Percentiles rank a stretch among this genome's conserved stretches.
These are phyloP conservation scores for Stevia rebaudiana DNA, from an alignment of 140 eudicot species.

Conservation along the genomic window DNA sequence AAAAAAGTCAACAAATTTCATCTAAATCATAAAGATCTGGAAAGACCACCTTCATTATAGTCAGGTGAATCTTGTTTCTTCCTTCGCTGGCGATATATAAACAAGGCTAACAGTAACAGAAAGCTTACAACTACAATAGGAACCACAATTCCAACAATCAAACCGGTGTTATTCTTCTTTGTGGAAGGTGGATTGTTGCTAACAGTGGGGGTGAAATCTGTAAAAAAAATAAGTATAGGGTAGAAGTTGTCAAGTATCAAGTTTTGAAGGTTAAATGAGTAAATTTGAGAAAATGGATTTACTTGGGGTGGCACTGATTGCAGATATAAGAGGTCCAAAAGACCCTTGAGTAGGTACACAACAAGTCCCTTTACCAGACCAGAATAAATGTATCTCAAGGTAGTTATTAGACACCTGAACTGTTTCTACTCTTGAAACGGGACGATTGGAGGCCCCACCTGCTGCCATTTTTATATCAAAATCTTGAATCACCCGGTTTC, in stretches of 20 bases:
- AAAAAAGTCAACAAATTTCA: not conserved
- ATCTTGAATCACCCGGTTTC: conserved; percentile 37
- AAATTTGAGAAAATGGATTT: not conserved
- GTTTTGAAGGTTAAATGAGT: not conserved
- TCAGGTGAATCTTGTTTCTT: conserved; percentile 27
- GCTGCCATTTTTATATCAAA: conserved; percentile 53
- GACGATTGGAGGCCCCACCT: conserved; percentile 40
- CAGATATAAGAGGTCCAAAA: conserved; percentile 68
- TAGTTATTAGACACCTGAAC: conserved; percentile 53
- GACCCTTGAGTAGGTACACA: conserved; percentile 55
- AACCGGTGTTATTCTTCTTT: conserved; percentile 36
- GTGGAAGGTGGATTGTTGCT: conserved; percentile 43
- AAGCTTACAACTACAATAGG: conserved; percentile 36
- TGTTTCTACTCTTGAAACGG: conserved; percentile 29
- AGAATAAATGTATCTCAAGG: conserved; percentile 63
- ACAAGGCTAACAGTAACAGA: conserved; percentile 26
- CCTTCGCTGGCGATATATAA: conserved; percentile 26
- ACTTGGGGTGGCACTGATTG: conserved; percentile 72
- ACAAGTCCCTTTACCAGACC: conserved; percentile 85
- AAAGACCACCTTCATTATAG: conserved; percentile 38
- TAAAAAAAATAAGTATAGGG: not conserved
- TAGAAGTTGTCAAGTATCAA: conserved; percentile 1
- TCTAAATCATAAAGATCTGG: not conserved
- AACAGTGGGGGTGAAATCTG: conserved; percentile 44
- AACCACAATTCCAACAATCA: conserved; percentile 46